A percentile compares a stretch with the other conserved stretches of the same genome.
These are phyloP conservation scores for Phytophthora lateralis DNA, from an alignment of 352 stramenopile genomes.

Conservation along the genomic window DNA sequence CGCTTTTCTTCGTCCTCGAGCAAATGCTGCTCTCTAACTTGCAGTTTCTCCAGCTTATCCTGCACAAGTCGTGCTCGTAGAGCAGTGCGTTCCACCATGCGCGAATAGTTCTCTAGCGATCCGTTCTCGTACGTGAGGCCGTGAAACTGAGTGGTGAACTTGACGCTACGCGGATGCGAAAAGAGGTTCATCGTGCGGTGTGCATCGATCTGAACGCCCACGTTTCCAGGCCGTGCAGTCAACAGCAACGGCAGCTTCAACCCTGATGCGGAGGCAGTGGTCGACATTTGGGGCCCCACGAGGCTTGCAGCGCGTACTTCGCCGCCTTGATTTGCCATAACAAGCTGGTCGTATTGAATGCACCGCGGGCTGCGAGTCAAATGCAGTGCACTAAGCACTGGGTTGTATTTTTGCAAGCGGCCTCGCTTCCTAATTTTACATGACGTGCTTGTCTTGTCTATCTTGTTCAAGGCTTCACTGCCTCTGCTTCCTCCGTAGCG, in stretches of 20 bases:
- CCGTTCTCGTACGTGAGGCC: constrained; percentile 67
- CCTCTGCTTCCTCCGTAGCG: background rate
- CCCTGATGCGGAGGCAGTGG: background rate
- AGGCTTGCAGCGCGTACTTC: constrained; percentile 21
- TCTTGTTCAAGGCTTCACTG: constrained; percentile 7
- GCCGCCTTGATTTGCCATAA: constrained; percentile 26
- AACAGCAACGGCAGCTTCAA: constrained; percentile 56
- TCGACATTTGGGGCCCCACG: constrained; percentile 5
- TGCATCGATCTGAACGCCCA: constrained; percentile 79
- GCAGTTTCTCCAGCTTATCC: constrained; percentile 55
- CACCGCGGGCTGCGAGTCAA: constrained; percentile 17
- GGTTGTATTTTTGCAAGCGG: constrained; percentile 36
- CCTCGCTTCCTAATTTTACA: constrained; percentile 43
- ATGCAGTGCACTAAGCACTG: constrained; percentile 13
- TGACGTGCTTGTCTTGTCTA: constrained; percentile 19
- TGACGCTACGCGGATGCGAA: constrained; percentile 54
- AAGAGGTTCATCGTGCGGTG: constrained; percentile 67
- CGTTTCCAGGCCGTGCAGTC: constrained; percentile 65
- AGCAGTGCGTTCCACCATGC: constrained; percentile 61
- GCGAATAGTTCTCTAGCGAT: constrained; percentile 74
- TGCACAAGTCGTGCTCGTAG: constrained; percentile 47
- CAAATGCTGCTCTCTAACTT: constrained; percentile 49
- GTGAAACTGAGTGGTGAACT: constrained; percentile 77
- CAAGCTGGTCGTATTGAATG: constrained; percentile 3
- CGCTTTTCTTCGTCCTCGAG: constrained; percentile 46